Evolutionary conservation across 495 filamentous ascomycete genomes (phyloP), one percentile per base, ranked within the genome.

Genomic region (Bombardia bombarda): DNA sequence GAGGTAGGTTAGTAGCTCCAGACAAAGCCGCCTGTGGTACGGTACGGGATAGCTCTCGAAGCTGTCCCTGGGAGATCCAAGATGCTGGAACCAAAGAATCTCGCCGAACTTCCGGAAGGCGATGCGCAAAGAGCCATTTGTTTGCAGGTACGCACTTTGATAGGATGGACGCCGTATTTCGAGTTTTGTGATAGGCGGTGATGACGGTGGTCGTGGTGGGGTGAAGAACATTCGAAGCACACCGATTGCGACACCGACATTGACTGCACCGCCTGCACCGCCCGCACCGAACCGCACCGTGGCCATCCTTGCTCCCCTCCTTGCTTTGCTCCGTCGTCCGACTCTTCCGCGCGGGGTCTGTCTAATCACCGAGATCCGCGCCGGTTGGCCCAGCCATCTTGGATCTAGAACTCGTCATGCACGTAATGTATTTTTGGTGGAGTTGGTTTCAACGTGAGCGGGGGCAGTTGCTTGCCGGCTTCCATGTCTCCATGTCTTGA

Each of bases 331-430:
- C 12, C 25, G 25, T 3, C 13, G 16, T 17, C 34, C 17, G 19
- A 31, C 24, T 17, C 38, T 4, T 6, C 38, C 21, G 14, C 24
- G 12, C 22, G 23, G 38, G 31, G 22, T 22, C 23, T 38, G 19
- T 32, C 30, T 49, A 32, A 39, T 25, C 46, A 40, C 46, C 46
- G 46, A 49, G 46, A 49, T 40, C 45, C 35, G 26, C n/a, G 26
- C 32, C 39, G 40, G 45, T 22, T 37, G 21, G 38, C 16, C 26
- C 26, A 7, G 5, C 16, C 33, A 18, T 36, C 7, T 9, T 26
- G 20, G 9, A 19, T 9, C 23, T 16, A 10, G 23, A 21, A 13
- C 14, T 6, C 14, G 36, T 2, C 6, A 25, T 13, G 13, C 7
- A 30, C 7, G 26, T 30, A 13, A 30, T 30, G 26, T 30, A 7